Percentiles rank a stretch among this genome's conserved stretches.
Conservation (phyloP, 805 yeast species). For the Pichia deserticola region DNA sequence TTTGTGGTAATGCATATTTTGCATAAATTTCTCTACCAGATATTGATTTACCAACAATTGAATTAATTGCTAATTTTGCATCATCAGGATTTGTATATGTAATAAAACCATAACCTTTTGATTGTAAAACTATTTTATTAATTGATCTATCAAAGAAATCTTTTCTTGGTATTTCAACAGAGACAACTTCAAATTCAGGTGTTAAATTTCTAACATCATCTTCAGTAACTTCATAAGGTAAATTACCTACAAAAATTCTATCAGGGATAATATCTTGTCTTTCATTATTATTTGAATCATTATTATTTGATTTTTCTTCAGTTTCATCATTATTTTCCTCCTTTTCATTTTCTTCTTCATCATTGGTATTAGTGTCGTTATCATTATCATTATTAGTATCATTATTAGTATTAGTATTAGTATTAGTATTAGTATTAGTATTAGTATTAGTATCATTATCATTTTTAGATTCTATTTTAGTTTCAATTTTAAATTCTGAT, state of each 20-base stretch:
- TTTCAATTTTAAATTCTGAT: too few relatives aligned
- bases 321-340: not conserved
- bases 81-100: conserved; percentile 51
- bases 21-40: conserved; percentile 38
- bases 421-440: not conserved
- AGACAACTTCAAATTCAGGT: conserved; percentile 27
- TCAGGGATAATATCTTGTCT: conserved; percentile 31
- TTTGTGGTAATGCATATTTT: conserved; percentile 43
- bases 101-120: conserved; percentile 41
- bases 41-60: conserved; percentile 24
- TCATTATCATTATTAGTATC: too few relatives aligned
- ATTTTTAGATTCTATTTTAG: too few relatives aligned
- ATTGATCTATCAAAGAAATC: conserved; percentile 18
- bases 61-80: conserved; percentile 56
- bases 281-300: conserved; percentile 8
- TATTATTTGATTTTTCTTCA: not conserved
- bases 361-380: not conserved
- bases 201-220: conserved; percentile 37
- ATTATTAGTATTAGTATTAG: too few relatives aligned
- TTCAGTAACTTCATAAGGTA: conserved; percentile 37
- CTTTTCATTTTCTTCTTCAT: not conserved
- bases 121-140: conserved; percentile 19
- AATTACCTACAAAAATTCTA: conserved; percentile 39
- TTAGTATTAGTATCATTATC: too few relatives aligned
- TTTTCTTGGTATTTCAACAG: conserved; percentile 28